These are phyloP conservation scores for Pichia norvegensis DNA, from an alignment of 1,139 yeast genomes.

Conservation along the genomic window DNA sequence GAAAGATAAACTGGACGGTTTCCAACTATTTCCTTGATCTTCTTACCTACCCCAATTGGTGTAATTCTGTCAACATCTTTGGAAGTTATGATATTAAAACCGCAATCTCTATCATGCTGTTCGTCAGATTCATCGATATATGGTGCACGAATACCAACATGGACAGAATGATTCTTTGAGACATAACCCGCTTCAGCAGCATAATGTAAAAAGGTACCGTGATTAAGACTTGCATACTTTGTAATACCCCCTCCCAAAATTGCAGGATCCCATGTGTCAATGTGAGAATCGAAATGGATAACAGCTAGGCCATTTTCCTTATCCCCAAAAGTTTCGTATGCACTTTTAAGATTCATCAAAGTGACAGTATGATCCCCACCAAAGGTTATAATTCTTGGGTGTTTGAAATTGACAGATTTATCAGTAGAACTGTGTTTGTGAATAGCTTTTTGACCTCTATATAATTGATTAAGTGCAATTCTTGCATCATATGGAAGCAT, in stretches of 20 bases:
- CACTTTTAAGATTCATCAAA: slow-evolving; percentile 42
- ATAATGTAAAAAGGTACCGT: slow-evolving; percentile 49
- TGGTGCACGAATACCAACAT: slow-evolving; percentile 51
- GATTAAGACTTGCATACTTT: slow-evolving; percentile 46
- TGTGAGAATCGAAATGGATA: slow-evolving; percentile 53
- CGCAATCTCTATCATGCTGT: slow-evolving; percentile 40
- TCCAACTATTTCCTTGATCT: slow-evolving; percentile 29
- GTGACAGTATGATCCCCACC: slow-evolving; percentile 57
- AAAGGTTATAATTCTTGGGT: slow-evolving; percentile 37
- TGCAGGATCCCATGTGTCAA: slow-evolving; percentile 54
- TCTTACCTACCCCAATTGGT: slow-evolving; percentile 31
- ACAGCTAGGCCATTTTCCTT: slow-evolving; percentile 35
- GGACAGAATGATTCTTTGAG: slow-evolving; percentile 35
- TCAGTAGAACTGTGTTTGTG: slow-evolving; percentile 30
- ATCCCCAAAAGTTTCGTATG: slow-evolving; percentile 34
- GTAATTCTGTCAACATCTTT: slow-evolving; percentile 36
- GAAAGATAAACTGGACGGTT: slow-evolving; percentile 40
- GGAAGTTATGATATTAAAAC: slow-evolving; percentile 41
- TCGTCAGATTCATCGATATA: slow-evolving; percentile 35
- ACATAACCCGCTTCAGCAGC: slow-evolving; percentile 52
- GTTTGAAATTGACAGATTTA: slow-evolving; percentile 14
- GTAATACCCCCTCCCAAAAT: slow-evolving; percentile 47
- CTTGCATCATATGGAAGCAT: slow-evolving; percentile 50
- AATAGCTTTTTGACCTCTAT: slow-evolving; percentile 42
- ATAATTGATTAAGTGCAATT: slow-evolving; percentile 45